Evolutionary conservation across 163 green algal genomes (phyloP).

Genomic region (Chlorella variabilis): DNA sequence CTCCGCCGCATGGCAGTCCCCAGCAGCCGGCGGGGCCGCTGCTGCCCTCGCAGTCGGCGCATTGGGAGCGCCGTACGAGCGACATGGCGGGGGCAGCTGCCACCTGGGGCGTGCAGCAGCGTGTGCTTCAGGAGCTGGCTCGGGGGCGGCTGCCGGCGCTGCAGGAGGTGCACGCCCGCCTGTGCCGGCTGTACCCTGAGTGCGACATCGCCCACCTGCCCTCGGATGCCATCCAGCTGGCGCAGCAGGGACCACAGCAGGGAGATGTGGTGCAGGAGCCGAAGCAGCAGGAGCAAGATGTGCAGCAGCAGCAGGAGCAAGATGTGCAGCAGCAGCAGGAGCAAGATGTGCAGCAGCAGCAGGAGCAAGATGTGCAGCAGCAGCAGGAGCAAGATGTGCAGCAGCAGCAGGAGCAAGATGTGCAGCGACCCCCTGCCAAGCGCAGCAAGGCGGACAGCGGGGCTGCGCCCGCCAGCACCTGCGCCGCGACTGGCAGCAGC

Average conservation of each 20-base stretch:
- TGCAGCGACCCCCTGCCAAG: slow-evolving; percentile 20
- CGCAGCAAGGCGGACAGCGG: not conserved
- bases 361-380: not conserved
- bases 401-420: not conserved
- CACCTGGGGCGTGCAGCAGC: slow-evolving; percentile 80
- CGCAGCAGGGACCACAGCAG: not conserved
- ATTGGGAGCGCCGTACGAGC: slow-evolving; percentile 79
- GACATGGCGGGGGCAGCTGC: slow-evolving; percentile 64
- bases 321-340: not conserved
- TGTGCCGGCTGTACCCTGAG: slow-evolving; percentile 81
- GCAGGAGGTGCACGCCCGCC: slow-evolving; percentile 78
- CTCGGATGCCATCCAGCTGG: slow-evolving; percentile 63
- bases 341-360: not conserved
- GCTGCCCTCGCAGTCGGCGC: slow-evolving; percentile 43
- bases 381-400: not conserved
- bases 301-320: not conserved
- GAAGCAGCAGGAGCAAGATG: not conserved
- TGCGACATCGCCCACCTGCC: slow-evolving; percentile 73
- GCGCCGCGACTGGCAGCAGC: not conserved
- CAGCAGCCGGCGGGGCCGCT: not conserved
- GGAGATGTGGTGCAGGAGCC: not conserved
- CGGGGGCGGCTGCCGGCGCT: slow-evolving; percentile 34
- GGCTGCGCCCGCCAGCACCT: not conserved
- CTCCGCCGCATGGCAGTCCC: too few species aligned
- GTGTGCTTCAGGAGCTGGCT: slow-evolving; percentile 58